Conservation (phyloP, 306 rosid species). For the Inga oerstediana region DNA sequence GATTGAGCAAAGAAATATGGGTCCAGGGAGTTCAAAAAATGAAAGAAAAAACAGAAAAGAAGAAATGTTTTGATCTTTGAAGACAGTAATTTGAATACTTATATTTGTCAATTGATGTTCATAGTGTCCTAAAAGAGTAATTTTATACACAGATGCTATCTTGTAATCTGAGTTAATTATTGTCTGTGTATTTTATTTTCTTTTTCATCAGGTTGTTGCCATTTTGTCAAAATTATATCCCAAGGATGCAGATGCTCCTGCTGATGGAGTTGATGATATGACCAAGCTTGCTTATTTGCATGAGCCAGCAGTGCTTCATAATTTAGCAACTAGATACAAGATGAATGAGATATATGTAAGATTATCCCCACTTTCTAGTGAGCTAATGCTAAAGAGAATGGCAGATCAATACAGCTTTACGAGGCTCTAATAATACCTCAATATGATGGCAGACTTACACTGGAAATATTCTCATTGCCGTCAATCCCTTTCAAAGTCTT, state of each 20-base stretch:
- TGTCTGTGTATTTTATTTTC: constrained; percentile 26
- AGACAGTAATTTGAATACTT: constrained; percentile 18
- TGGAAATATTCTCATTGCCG: constrained; percentile 93
- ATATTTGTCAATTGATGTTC: constrained; percentile 11
- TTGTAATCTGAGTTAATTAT: constrained; percentile 22
- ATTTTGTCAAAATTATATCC: constrained; percentile 68
- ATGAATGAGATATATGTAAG: constrained; percentile 87
- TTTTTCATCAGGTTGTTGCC: constrained; percentile 62
- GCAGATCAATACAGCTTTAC: constrained; percentile 39
- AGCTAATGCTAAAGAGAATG: constrained; percentile 34
- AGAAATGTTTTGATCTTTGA: constrained; percentile 11
- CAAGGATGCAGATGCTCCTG: constrained; percentile 66
- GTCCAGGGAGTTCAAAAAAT: constrained; percentile 4
- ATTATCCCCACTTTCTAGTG: constrained; percentile 36
- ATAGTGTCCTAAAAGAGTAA: constrained; percentile 18
- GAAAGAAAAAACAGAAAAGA: not conserved
- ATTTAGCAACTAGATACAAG: constrained; percentile 72
- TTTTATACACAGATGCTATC: constrained; percentile 18
- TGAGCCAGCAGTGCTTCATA: constrained; percentile 88
- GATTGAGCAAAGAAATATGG: not conserved
- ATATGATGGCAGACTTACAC: constrained; percentile 80
- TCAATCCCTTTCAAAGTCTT: constrained; percentile 87
- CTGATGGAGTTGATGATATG: constrained; percentile 87
- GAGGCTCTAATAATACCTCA: constrained; percentile 46
- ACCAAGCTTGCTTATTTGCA: constrained; percentile 86